Conservation (phyloP, 768 basidiomycete genomes). For the Collybia sp. region DNA sequence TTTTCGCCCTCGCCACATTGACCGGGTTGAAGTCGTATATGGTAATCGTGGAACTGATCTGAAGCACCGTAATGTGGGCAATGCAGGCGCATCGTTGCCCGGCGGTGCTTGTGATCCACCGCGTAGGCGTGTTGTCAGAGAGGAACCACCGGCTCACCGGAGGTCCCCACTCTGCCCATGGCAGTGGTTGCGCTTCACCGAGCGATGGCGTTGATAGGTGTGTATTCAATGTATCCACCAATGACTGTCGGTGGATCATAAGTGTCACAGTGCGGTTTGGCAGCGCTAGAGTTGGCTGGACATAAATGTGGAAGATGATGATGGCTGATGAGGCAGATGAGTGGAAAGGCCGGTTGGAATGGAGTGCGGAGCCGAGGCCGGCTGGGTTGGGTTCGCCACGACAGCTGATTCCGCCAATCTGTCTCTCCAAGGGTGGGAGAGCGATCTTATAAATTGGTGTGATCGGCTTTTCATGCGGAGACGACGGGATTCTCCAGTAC, state of each 20-base stretch:
- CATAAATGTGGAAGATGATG: constrained; percentile 26
- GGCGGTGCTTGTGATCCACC: constrained; percentile 35
- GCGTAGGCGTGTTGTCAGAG: constrained; percentile 19
- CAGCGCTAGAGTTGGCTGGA: constrained; percentile 3
- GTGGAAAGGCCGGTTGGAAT: constrained; percentile 17
- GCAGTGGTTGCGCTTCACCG: constrained; percentile 5
- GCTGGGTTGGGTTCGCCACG: constrained; percentile 39
- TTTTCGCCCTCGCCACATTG: background rate
- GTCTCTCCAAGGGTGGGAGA: constrained; percentile 24
- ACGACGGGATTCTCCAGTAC: constrained; percentile 22
- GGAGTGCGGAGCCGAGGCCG: constrained; percentile 3
- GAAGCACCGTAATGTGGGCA: constrained; percentile 1
- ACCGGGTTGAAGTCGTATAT: background rate
- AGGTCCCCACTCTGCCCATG: constrained; percentile 29
- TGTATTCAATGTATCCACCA: constrained; percentile 9
- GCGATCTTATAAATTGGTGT: constrained; percentile 12
- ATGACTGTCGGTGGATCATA: constrained; percentile 27
- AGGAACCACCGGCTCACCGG: constrained; percentile 26
- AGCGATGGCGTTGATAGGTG: background rate
- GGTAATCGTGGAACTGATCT: background rate
- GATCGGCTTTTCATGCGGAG: constrained; percentile 3
- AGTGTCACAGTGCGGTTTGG: constrained; percentile 17
- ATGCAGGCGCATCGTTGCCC: constrained; percentile 27
- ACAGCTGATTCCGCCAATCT: constrained; percentile 24
- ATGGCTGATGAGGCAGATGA: constrained; percentile 21